phyloP scores from a whole-genome alignment of 208 protist genomes.

The Trypanosoma scelopori region DNA sequence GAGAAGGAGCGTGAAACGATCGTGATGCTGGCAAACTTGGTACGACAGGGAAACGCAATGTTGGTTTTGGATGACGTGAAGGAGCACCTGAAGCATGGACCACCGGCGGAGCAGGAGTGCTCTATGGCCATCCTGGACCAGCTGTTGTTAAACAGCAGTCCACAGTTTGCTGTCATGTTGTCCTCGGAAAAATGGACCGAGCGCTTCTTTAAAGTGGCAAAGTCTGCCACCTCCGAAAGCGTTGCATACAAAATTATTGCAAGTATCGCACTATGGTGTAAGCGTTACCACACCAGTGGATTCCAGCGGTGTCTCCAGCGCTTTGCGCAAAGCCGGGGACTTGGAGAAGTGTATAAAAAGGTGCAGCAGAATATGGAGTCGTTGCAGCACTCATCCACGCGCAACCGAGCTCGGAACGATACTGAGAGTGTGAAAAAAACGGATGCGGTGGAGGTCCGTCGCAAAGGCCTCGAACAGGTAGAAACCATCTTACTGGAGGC shows the following conservation, averaged over 20 bases:
- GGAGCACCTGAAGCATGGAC: slow-evolving; percentile 70
- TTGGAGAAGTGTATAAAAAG: slow-evolving; percentile 62
- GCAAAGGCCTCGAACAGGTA: slow-evolving; percentile 59
- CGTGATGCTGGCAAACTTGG: slow-evolving; percentile 55
- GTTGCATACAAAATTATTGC: slow-evolving; percentile 78
- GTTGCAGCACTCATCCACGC: slow-evolving; percentile 28
- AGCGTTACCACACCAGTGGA: slow-evolving; percentile 74
- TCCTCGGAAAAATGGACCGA: slow-evolving; percentile 89
- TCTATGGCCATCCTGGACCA: slow-evolving; percentile 80
- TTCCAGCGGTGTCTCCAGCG: slow-evolving; percentile 71
- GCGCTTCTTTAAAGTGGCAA: slow-evolving; percentile 82
- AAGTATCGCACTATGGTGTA: slow-evolving; percentile 72
- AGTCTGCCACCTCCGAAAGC: slow-evolving; percentile 43
- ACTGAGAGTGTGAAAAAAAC: slow-evolving; percentile 35
- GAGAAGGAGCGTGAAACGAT: slow-evolving; percentile 58
- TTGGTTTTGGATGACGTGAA: slow-evolving; percentile 78
- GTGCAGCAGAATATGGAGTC: slow-evolving; percentile 40
- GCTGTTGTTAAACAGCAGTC: slow-evolving; percentile 66
- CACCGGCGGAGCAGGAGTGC: slow-evolving; percentile 54
- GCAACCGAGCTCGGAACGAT: slow-evolving; percentile 20
- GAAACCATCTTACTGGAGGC: slow-evolving; percentile 77
- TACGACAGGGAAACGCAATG: slow-evolving; percentile 55
- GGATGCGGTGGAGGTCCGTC: slow-evolving; percentile 31
- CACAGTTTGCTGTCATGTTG: slow-evolving; percentile 71
- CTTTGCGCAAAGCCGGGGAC: slow-evolving; percentile 68